phyloP scores from a whole-genome alignment of 768 basidiomycete species.

The Macrolepiota dolichaula region DNA sequence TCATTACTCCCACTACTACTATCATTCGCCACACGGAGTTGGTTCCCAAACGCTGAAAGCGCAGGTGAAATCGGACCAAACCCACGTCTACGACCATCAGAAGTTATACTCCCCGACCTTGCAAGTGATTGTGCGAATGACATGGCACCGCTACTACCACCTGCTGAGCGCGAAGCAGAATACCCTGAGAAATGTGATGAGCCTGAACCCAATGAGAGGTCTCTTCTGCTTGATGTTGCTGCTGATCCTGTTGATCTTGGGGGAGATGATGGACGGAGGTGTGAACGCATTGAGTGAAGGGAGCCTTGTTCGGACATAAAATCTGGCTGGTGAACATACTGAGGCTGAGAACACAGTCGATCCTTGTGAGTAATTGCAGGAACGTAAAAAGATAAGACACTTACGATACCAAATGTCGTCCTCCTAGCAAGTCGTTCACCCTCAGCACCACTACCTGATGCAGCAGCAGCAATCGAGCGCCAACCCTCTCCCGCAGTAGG shows the following conservation, averaged over 20 bases:
- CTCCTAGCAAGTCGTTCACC: conserved; percentile 33
- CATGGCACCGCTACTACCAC: conserved; percentile 27
- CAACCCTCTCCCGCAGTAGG: conserved; percentile 60
- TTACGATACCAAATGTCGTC: conserved; percentile 63
- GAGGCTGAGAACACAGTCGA: conserved; percentile 30
- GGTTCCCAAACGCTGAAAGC: conserved; percentile 46
- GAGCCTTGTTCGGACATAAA: conserved; percentile 62
- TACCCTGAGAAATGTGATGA: conserved; percentile 52
- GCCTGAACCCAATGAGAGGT: conserved; percentile 43
- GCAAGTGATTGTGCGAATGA: conserved; percentile 36
- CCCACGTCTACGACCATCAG: conserved; percentile 42
- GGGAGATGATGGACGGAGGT: conserved; percentile 38
- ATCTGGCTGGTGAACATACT: conserved; percentile 37
- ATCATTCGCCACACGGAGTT: conserved; percentile 16
- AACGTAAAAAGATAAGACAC: conserved; percentile 23
- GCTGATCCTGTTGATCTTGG: conserved; percentile 53
- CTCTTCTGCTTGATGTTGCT: conserved; percentile 39
- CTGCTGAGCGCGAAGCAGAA: conserved; percentile 23
- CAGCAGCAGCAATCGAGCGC: conserved; percentile 47
- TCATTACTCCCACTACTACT: conserved; percentile 14
- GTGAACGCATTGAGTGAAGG: conserved; percentile 60
- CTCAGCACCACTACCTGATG: conserved; percentile 17
- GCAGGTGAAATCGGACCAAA: conserved; percentile 40
- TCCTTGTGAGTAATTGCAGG: conserved; percentile 3
- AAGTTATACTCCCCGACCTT: conserved; percentile 52